Percentiles rank a stretch among this genome's conserved stretches.
phyloP scores from a whole-genome alignment of 768 basidiomycete genomes.

The Serendipita sp. region DNA sequence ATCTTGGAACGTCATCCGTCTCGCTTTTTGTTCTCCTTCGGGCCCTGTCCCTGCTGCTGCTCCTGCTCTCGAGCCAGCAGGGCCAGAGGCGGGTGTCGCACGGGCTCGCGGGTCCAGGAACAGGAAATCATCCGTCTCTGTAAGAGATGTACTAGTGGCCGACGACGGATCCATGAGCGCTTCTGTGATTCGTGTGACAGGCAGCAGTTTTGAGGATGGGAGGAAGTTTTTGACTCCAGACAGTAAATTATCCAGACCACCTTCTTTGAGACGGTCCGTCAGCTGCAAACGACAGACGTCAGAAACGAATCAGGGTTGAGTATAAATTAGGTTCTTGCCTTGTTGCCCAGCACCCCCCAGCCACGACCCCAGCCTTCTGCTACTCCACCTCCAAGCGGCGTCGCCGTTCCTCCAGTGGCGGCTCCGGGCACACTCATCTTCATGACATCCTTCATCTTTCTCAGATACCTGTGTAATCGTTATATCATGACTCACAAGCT shows the following conservation, averaged over 20 bases:
- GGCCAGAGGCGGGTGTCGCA: conserved; percentile 30
- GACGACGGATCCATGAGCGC: conserved; percentile 95
- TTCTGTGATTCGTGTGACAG: conserved; percentile 83
- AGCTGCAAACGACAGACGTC: conserved; percentile 33
- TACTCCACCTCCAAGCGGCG: conserved; percentile 42
- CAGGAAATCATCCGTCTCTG: conserved; percentile 91
- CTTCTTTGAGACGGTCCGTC: conserved; percentile 83
- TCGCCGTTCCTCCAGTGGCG: conserved; percentile 42
- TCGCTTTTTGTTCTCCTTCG: conserved; percentile 22
- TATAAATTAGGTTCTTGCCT: conserved; percentile 32
- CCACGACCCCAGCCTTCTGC: conserved; percentile 71
- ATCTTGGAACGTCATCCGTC: conserved; percentile 68
- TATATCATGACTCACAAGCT: no score
- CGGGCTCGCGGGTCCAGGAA: conserved; percentile 84
- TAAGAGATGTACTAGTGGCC: conserved; percentile 84
- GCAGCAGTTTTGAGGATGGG: conserved; percentile 83
- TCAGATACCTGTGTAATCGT: not conserved
- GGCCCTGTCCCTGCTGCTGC: conserved; percentile 18
- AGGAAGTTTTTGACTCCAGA: conserved; percentile 97
- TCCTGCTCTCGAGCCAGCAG: conserved; percentile 21
- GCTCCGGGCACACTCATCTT: conserved; percentile 69
- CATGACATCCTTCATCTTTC: conserved; percentile 46
- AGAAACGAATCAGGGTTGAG: not conserved
- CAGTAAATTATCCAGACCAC: conserved; percentile 91
- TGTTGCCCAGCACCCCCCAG: conserved; percentile 81